These are phyloP conservation scores for Ascochyta viciae-villosae DNA, from an alignment of 2,329 filamentous ascomycete genomes.

Conservation along the genomic window DNA sequence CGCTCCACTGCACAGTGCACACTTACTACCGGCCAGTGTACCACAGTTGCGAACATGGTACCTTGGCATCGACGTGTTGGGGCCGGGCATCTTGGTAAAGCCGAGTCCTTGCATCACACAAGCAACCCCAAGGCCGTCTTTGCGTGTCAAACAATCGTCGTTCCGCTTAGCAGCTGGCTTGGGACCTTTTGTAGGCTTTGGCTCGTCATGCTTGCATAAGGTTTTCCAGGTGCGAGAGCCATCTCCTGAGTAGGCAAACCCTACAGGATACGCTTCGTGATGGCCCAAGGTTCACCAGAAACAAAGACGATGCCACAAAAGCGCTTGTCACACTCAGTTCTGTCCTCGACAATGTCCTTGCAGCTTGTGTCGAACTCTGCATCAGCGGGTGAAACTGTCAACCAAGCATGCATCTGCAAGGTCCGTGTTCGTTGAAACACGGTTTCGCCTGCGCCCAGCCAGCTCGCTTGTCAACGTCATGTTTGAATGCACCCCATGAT, in stretches of 20 bases:
- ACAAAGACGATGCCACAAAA: too few species aligned
- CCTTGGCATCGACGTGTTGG: background rate
- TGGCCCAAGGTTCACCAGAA: too few species aligned
- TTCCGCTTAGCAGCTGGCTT: background rate
- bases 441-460: background rate
- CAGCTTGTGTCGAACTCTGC: background rate
- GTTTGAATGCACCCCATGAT: background rate
- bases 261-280: too few species aligned
- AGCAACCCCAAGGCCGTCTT: constrained; percentile 6
- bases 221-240: too few species aligned
- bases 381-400: constrained; percentile 7
- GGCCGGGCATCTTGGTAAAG: background rate
- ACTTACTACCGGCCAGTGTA: background rate
- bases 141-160: constrained; percentile 11
- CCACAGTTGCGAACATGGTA: too few species aligned
- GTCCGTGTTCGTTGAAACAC: constrained; percentile 11
- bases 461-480: background rate
- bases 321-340: too few species aligned
- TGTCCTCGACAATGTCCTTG: background rate
- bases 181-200: background rate
- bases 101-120: constrained; percentile 10
- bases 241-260: too few species aligned
- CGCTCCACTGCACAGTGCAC: background rate
- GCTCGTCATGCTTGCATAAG: too few species aligned
- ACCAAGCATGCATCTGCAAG: constrained; percentile 8